Evolutionary conservation across 257 asterid species (phyloP).

Genomic region (Lycium barbarum): DNA sequence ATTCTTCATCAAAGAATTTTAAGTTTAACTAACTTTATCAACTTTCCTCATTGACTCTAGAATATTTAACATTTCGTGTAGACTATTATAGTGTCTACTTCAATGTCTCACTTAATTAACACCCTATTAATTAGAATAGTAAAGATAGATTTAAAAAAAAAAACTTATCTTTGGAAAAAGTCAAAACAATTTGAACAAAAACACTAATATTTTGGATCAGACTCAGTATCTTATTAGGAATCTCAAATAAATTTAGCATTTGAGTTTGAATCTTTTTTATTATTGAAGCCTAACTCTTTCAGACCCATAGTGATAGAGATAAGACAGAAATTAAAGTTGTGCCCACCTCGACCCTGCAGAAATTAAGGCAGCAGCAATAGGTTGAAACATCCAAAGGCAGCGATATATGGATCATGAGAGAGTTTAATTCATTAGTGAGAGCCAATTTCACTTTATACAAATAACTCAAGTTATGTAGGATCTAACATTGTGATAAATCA

Average conservation of each 20-base stretch:
- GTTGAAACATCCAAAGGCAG: background rate
- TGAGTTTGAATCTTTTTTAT: no score
- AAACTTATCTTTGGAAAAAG: background rate
- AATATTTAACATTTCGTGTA: background rate
- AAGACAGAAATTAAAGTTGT: background rate
- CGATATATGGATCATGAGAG: background rate
- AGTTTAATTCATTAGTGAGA: background rate
- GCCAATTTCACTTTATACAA: background rate
- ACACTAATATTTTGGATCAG: no score
- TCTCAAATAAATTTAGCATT: background rate
- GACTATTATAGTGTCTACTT: background rate
- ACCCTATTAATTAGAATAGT: background rate
- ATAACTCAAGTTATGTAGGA: background rate
- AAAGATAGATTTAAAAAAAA: background rate
- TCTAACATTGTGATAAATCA: background rate
- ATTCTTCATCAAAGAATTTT: constrained; percentile 46
- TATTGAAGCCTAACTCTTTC: no score
- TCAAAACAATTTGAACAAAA: no score
- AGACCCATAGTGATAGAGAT: no score
- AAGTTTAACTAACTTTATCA: background rate
- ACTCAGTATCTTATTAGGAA: no score
- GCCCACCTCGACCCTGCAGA: background rate
- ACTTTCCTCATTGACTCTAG: background rate
- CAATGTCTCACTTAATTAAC: background rate
- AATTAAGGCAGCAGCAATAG: background rate